phyloP scores from a whole-genome alignment of 177 flowering plant genomes.

The Tripterygium wilfordii region DNA sequence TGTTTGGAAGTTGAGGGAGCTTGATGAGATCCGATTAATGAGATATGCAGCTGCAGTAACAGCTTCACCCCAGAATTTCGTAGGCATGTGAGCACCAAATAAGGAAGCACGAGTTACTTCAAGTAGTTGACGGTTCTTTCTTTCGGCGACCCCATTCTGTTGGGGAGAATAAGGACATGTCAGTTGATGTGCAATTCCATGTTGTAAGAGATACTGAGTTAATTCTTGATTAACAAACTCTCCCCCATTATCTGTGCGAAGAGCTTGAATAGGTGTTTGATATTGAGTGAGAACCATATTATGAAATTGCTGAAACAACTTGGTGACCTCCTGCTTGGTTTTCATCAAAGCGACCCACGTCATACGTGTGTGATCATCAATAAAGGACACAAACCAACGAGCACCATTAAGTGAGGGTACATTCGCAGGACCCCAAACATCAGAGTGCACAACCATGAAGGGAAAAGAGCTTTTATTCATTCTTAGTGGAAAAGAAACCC shows the following conservation, averaged over 20 bases:
- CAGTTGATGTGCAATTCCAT: slow-evolving; percentile 10
- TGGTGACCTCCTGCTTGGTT: slow-evolving; percentile 7
- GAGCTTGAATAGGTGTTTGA: background rate
- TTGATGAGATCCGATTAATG: slow-evolving; percentile 4
- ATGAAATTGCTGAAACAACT: slow-evolving; percentile 7
- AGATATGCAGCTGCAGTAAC: slow-evolving; percentile 5
- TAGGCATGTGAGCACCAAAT: slow-evolving; percentile 11
- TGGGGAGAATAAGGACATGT: slow-evolving; percentile 12
- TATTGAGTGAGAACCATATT: slow-evolving; percentile 9
- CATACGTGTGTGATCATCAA: slow-evolving; percentile 16
- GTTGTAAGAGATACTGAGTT: background rate
- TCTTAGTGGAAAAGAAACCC: background rate
- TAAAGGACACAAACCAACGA: slow-evolving; percentile 13
- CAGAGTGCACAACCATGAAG: slow-evolving; percentile 9
- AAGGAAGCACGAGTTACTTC: slow-evolving; percentile 17
- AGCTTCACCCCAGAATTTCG: slow-evolving; percentile 9
- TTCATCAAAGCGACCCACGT: slow-evolving; percentile 10
- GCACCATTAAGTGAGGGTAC: background rate
- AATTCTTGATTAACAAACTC: slow-evolving; percentile 1
- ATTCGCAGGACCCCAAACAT: slow-evolving; percentile 9
- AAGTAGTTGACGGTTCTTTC: slow-evolving; percentile 17
- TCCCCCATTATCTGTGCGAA: slow-evolving; percentile 8
- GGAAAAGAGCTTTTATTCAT: slow-evolving; percentile 7
- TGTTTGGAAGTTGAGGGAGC: slow-evolving; percentile 6
- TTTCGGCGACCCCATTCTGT: slow-evolving; percentile 6